These are phyloP conservation scores for Cercospora zeae-maydis DNA, from an alignment of 2,329 filamentous ascomycete species.

Conservation along the genomic window DNA sequence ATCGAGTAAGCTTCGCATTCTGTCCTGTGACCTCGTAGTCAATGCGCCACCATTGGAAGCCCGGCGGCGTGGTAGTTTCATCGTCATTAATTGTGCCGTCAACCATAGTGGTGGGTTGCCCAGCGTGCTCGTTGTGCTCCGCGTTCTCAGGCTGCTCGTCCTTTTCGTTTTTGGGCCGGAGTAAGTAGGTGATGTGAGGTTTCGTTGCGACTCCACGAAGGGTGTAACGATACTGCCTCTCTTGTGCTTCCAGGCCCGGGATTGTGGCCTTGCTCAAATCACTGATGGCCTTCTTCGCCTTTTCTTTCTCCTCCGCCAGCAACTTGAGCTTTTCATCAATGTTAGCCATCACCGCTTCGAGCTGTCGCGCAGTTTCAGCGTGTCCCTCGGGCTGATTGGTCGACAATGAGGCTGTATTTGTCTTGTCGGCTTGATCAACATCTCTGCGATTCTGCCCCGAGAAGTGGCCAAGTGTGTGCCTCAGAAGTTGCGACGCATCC, in stretches of 20 bases:
- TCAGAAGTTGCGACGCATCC: slow-evolving; percentile 40
- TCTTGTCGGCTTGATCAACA: slow-evolving; percentile 23
- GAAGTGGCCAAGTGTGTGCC: slow-evolving; percentile 33
- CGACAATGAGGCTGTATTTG: slow-evolving; percentile 21
- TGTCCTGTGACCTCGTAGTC: slow-evolving; percentile 47
- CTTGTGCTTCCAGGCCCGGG: slow-evolving; percentile 18
- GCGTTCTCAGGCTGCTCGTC: background rate
- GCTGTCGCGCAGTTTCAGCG: slow-evolving; percentile 32
- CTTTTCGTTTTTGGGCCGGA: slow-evolving; percentile 37
- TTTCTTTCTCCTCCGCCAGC: slow-evolving; percentile 33
- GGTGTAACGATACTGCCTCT: slow-evolving; percentile 50
- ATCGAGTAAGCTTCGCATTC: slow-evolving; percentile 36
- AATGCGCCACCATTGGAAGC: slow-evolving; percentile 56
- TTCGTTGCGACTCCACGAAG: slow-evolving; percentile 58
- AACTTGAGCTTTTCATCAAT: slow-evolving; percentile 33
- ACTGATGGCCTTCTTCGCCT: slow-evolving; percentile 30
- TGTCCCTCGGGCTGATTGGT: slow-evolving; percentile 25
- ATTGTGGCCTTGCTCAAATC: slow-evolving; percentile 29
- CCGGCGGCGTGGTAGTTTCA: slow-evolving; percentile 35
- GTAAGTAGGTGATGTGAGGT: slow-evolving; percentile 56
- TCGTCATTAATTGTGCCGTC: slow-evolving; percentile 23
- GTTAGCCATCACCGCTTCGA: slow-evolving; percentile 35
- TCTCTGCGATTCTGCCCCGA: slow-evolving; percentile 29
- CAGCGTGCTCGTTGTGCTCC: slow-evolving; percentile 2
- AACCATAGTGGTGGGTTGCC: background rate